Evolutionary conservation across 192 early-diverging fungal species (phyloP), one percentile per base, ranked within the genome.

Genomic region (Gonapodya prolifera): DNA sequence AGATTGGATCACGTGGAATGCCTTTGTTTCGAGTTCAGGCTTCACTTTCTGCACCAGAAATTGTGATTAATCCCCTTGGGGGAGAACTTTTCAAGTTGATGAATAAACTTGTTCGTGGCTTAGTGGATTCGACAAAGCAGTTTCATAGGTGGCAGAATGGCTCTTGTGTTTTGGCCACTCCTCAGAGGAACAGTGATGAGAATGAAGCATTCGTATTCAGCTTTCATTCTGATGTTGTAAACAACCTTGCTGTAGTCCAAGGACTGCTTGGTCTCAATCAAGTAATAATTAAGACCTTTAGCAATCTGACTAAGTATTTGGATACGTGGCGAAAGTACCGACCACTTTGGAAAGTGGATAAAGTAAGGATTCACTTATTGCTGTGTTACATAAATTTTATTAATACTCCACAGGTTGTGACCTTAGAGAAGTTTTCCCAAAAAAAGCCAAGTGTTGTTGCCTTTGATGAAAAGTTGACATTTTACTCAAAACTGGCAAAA

Each of bases 101-200:
- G 76, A 82, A 89, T 35, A 90, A 90, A 77, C 82, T 85, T 73
- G 84, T 83, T 0, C 77, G 87, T 17, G 86, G 86, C 0, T 83
- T 90, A 28, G 78, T 90, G n/a, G 89, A 90, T 69, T 83, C 86
- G 30, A 85, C 87, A 34, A 90, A 90, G 71, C 84, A 85, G 75
- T 90, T 90, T 74, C 85, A 86, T 79, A 83, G 89, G 28, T 90
- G 89, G 89, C 83, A 84, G 81, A 88, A 90, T 78, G 87, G 86
- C 2, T 87, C 89, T 0, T 90, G 89, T 78, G 83, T 89, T 1
- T 80, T 84, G 0, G 87, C 89, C 0, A 83, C 85, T 1, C 89
- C 89, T n/a, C 89, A 90, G 75, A 81, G 80, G 74, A 76, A 86
- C 34, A 80, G 76, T 34, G 87, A 89, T 32, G 88, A 89, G 75